These are phyloP conservation scores for Barnettozyma populi DNA, from an alignment of 805 yeast genomes.

Conservation along the genomic window DNA sequence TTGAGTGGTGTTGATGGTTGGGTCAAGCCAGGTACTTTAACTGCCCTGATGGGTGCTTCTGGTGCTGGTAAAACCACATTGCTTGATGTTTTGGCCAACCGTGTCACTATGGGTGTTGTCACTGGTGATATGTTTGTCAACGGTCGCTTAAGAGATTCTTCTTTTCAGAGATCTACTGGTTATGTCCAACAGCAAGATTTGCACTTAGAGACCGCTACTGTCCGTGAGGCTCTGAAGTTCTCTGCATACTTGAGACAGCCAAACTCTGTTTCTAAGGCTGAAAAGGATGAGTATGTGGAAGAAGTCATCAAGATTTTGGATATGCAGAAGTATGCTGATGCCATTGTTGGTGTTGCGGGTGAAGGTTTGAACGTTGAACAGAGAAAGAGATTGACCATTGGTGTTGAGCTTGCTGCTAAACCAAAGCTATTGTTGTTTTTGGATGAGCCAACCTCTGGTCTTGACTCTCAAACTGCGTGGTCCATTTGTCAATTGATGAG, in stretches of 20 bases:
- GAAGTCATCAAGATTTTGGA: slow-evolving; percentile 57
- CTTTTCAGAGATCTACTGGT: slow-evolving; percentile 51
- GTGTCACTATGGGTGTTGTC: slow-evolving; percentile 66
- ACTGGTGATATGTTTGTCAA: slow-evolving; percentile 59
- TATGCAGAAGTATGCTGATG: slow-evolving; percentile 63
- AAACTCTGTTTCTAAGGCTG: slow-evolving; percentile 39
- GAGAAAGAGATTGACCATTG: slow-evolving; percentile 61
- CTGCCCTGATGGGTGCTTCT: slow-evolving; percentile 74
- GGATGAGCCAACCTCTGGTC: slow-evolving; percentile 67
- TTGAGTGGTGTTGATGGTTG: slow-evolving; percentile 69
- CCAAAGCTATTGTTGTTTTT: slow-evolving; percentile 55
- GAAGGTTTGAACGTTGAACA: slow-evolving; percentile 63
- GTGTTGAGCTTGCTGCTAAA: slow-evolving; percentile 63
- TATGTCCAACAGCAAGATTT: slow-evolving; percentile 77
- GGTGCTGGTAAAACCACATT: slow-evolving; percentile 82
- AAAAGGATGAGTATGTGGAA: slow-evolving; percentile 63
- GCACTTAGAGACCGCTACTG: slow-evolving; percentile 60
- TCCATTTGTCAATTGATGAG: slow-evolving; percentile 57
- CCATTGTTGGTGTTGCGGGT: slow-evolving; percentile 70
- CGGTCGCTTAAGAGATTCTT: slow-evolving; percentile 52
- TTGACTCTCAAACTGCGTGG: slow-evolving; percentile 68
- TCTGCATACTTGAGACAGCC: slow-evolving; percentile 73
- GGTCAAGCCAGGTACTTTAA: slow-evolving; percentile 79
- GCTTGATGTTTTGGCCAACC: slow-evolving; percentile 64
- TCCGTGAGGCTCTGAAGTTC: slow-evolving; percentile 65